These are phyloP conservation scores for Yarrowia osloensis DNA, from an alignment of 805 yeast species.

Conservation along the genomic window DNA sequence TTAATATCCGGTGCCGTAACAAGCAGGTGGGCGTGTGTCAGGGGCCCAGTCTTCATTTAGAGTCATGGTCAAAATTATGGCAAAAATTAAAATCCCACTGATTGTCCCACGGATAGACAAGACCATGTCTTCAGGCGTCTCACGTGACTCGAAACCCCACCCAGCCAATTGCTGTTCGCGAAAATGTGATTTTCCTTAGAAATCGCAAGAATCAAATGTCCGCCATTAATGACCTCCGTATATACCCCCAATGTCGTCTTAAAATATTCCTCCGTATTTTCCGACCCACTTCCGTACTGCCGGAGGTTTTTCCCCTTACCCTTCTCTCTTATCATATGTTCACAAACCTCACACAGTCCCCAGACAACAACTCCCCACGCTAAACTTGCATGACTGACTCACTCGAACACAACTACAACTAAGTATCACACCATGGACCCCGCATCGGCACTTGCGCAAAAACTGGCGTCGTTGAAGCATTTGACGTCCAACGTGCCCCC, in stretches of 20 bases:
- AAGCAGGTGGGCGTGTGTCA: not conserved
- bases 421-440: constrained; percentile 28
- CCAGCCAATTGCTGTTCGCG: not conserved
- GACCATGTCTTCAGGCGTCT: not conserved
- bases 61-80: not conserved
- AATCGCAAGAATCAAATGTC: not conserved
- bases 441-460: constrained; percentile 27
- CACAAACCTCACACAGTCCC: not conserved
- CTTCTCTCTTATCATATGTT: not conserved
- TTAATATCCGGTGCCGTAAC: not conserved
- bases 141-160: not conserved
- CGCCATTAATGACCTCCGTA: too few relatives aligned
- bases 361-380: constrained; percentile 22
- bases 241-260: not conserved
- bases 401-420: constrained; percentile 18
- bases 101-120: not conserved
- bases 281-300: not conserved
- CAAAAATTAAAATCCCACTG: not conserved
- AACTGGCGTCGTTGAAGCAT: constrained; percentile 20
- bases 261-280: too few relatives aligned
- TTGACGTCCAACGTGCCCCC: constrained; percentile 14
- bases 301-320: not conserved
- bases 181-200: not conserved
- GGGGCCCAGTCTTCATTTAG: not conserved
- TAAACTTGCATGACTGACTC: constrained; percentile 30